Evolutionary conservation across 2,329 filamentous ascomycete species (phyloP).

Genomic region (Zymoseptoria brevis): DNA sequence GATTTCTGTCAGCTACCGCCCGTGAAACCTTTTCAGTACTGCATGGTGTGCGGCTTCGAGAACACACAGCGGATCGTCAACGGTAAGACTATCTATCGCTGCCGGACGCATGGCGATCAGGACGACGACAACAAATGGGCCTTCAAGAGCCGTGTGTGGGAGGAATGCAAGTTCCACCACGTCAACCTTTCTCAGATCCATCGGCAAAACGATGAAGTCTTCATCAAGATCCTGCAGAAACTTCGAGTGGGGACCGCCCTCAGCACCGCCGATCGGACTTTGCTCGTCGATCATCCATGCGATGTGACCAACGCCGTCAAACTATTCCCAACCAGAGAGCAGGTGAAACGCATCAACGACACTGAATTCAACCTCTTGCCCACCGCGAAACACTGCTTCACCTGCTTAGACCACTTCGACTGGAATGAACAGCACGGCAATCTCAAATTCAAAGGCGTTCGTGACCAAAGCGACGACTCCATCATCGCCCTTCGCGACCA

Average conservation of each 20-base stretch:
- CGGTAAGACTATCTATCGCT: constrained; percentile 25
- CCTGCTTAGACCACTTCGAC: constrained; percentile 36
- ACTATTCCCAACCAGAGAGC: constrained; percentile 19
- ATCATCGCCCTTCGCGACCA: constrained; percentile 33
- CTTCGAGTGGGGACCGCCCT: constrained; percentile 43
- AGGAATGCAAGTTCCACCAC: constrained; percentile 45
- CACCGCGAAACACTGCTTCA: constrained; percentile 18
- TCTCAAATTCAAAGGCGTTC: constrained; percentile 8
- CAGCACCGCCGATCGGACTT: constrained; percentile 30
- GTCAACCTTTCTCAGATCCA: constrained; percentile 49
- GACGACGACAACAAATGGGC: constrained; percentile 52
- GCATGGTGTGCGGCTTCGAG: constrained; percentile 40
- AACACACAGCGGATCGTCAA: constrained; percentile 21
- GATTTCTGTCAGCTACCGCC: constrained; percentile 56
- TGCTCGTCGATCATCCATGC: constrained; percentile 39
- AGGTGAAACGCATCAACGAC: constrained; percentile 14
- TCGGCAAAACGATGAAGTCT: constrained; percentile 47
- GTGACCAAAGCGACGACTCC: constrained; percentile 7
- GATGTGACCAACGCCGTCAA: constrained; percentile 26
- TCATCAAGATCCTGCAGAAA: constrained; percentile 50
- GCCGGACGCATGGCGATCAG: constrained; percentile 33
- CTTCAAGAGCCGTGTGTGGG: constrained; percentile 50
- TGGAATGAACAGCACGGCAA: constrained; percentile 13
- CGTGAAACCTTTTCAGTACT: constrained; percentile 49
- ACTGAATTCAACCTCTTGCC: constrained; percentile 8